These are phyloP conservation scores for Hyphopichia wangnamkhiaoensis DNA, from an alignment of 1,139 yeast species.

Conservation along the genomic window DNA sequence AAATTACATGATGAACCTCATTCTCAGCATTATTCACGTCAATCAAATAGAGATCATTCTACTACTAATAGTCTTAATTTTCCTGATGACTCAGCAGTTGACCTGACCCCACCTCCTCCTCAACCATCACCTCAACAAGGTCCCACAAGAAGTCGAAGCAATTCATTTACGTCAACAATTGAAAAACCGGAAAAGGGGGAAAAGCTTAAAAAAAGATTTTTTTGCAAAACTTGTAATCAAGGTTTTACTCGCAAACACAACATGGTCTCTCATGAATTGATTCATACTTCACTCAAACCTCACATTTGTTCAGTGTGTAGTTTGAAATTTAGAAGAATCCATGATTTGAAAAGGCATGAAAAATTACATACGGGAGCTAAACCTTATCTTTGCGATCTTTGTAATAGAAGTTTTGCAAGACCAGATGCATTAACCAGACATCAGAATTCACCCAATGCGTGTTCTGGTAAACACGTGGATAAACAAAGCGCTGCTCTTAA, in stretches of 20 bases:
- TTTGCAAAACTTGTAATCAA: constrained; percentile 62
- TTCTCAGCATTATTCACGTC: neutral
- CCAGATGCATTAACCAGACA: constrained; percentile 76
- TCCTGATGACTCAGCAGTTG: neutral
- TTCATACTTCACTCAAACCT: constrained; percentile 68
- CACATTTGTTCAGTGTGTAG: constrained; percentile 67
- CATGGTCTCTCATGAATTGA: constrained; percentile 69
- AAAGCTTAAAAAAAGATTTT: constrained; percentile 30
- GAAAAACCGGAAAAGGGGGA: neutral
- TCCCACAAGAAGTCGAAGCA: neutral
- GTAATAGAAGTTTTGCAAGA: constrained; percentile 71
- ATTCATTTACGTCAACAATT: neutral
- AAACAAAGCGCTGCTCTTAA: constrained; percentile 1
- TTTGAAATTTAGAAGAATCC: constrained; percentile 66
- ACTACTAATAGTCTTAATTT: neutral
- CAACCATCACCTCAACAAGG: neutral
- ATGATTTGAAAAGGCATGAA: constrained; percentile 75
- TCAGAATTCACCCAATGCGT: constrained; percentile 48
- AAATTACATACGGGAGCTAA: constrained; percentile 77
- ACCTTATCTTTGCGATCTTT: constrained; percentile 62
- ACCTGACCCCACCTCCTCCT: neutral
- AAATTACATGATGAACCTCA: neutral
- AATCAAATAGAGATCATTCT: neutral
- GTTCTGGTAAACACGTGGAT: constrained; percentile 22
- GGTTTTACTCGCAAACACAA: constrained; percentile 72